These are phyloP conservation scores for Cyathus pygmaeus DNA, from an alignment of 1,284 basidiomycete species.

Conservation along the genomic window DNA sequence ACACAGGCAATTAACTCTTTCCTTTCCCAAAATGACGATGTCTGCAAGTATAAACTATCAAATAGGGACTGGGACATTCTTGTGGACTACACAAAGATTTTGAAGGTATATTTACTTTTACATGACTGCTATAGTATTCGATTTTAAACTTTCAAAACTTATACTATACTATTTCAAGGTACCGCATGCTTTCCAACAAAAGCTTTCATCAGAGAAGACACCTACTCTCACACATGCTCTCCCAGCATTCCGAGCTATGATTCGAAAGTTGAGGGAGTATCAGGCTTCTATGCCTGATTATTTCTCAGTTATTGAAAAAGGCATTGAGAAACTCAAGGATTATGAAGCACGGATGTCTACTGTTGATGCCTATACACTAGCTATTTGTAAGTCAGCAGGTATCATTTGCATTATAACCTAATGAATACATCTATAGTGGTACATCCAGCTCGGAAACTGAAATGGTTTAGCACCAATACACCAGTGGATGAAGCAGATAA, in stretches of 20 bases:
- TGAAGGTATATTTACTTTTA: slow-evolving; percentile 24
- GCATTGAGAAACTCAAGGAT: neutral
- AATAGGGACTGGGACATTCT: slow-evolving; percentile 11
- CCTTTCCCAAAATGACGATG: neutral
- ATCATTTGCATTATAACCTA: too few species aligned
- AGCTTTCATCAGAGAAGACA: slow-evolving; percentile 8
- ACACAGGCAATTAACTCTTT: neutral
- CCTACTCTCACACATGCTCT: slow-evolving; percentile 9
- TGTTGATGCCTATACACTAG: neutral
- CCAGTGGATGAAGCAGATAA: neutral
- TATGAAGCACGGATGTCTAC: neutral
- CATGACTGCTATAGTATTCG: too few species aligned
- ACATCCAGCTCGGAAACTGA: neutral
- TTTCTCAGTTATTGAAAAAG: neutral
- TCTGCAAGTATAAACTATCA: slow-evolving; percentile 21
- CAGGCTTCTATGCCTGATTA: neutral
- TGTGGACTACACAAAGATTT: neutral
- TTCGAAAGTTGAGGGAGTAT: neutral
- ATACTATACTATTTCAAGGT: slow-evolving; percentile 8
- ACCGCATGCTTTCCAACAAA: slow-evolving; percentile 14
- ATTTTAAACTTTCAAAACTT: slow-evolving; percentile 1
- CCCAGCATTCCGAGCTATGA: slow-evolving; percentile 1
- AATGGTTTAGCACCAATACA: neutral
- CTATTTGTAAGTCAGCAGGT: neutral
- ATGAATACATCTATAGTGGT: neutral